Evolutionary conservation across 305 asterid species (phyloP).

Genomic region (Solanum hybrid): DNA sequence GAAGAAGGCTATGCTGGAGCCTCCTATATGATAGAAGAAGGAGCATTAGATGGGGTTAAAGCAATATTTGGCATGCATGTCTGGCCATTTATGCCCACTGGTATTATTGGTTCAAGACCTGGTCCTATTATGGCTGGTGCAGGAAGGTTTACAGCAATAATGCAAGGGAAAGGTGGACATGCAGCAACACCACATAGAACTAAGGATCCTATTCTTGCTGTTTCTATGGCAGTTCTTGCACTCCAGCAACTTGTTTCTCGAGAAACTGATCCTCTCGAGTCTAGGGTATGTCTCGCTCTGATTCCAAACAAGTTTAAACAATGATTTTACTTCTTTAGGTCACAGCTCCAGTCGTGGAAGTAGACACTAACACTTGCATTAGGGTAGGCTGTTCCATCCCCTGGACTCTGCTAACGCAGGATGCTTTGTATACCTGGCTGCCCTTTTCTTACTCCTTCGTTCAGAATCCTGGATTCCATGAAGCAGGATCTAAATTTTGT

Average conservation of each 20-base stretch:
- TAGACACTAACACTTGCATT: background rate
- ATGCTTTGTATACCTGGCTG: background rate
- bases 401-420: fast-evolving
- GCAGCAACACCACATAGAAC: slow-evolving; percentile 68
- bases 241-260: slow-evolving; percentile 81
- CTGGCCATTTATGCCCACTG: slow-evolving; percentile 34
- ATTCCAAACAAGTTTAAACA: background rate
- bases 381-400: background rate
- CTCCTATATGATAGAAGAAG: slow-evolving; percentile 46
- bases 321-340: background rate
- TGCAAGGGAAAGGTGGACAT: slow-evolving; percentile 76
- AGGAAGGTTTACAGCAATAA: slow-evolving; percentile 47
- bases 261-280: slow-evolving; percentile 70
- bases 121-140: slow-evolving; percentile 76
- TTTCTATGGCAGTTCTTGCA: slow-evolving; percentile 60
- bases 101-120: slow-evolving; percentile 49
- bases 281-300: slow-evolving; percentile 38
- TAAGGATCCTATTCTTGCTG: slow-evolving; percentile 58
- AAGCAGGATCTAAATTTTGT: background rate
- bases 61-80: slow-evolving; percentile 69
- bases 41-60: slow-evolving; percentile 56
- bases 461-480: background rate
- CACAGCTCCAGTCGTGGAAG: background rate
- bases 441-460: background rate
- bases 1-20: slow-evolving; percentile 90